Conservation (phyloP, 2,329 filamentous ascomycete genomes). For the Aspergillus novofumigatus region DNA sequence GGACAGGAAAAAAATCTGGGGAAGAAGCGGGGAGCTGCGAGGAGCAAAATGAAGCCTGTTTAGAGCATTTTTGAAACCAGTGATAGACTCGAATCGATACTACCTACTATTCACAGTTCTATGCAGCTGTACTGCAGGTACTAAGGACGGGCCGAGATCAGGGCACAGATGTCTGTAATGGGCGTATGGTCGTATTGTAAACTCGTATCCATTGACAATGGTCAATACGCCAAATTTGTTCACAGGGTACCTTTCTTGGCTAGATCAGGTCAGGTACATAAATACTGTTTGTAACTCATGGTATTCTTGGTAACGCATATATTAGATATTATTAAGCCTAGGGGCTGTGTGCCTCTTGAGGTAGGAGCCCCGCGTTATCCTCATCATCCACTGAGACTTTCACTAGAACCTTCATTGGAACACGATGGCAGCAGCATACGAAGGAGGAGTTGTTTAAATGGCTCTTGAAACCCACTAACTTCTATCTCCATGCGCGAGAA, state of each 20-base stretch:
- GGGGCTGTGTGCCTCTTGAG: background rate
- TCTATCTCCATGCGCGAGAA: no score
- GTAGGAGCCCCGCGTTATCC: background rate
- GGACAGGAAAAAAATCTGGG: conserved; percentile 1
- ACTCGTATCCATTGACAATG: background rate
- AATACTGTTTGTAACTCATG: background rate
- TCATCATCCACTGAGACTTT: background rate
- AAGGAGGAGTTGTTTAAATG: background rate
- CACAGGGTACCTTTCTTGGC: background rate
- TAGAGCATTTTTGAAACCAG: background rate
- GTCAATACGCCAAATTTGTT: background rate
- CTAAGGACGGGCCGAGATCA: background rate
- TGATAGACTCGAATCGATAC: background rate
- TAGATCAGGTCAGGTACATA: background rate
- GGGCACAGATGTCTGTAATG: background rate
- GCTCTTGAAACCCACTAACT: background rate
- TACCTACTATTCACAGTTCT: background rate
- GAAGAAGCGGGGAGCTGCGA: background rate
- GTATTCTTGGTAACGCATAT: background rate
- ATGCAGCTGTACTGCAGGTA: background rate
- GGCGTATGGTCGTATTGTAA: background rate
- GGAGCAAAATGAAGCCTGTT: background rate
- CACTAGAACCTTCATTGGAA: background rate
- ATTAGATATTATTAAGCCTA: background rate
- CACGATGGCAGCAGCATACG: background rate